Percentiles rank a stretch among this genome's conserved stretches.
Evolutionary conservation across 164 flowering plant species (phyloP).

Genomic region (Euptelea pleiosperma): DNA sequence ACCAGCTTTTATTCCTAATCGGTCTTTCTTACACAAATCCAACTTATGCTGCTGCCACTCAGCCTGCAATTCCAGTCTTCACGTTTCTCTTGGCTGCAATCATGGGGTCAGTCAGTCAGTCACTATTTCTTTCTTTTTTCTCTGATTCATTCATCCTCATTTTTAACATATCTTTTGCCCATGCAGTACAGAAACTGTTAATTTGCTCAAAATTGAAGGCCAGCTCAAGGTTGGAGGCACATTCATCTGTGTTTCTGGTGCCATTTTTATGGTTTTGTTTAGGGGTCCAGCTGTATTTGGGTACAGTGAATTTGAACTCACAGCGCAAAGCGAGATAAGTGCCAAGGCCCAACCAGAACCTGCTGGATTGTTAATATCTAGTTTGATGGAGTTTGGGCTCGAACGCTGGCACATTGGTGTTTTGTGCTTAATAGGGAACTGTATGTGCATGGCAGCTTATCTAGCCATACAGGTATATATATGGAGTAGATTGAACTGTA

Average conservation of each 20-base stretch:
- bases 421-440: conserved; percentile 86
- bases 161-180: not conserved
- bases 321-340: conserved; percentile 52
- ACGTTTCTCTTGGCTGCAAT: conserved; percentile 76
- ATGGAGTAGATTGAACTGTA: not conserved
- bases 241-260: conserved; percentile 79
- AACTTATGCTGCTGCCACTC: conserved; percentile 92
- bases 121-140: not conserved
- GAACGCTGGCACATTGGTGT: conserved; percentile 82
- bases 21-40: conserved; percentile 97
- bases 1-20: conserved; percentile 89
- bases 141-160: too few species aligned
- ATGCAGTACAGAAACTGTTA: conserved; percentile 87
- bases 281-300: conserved; percentile 84
- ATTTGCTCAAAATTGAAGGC: conserved; percentile 68
- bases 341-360: conserved; percentile 93
- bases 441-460: conserved; percentile 92
- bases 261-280: conserved; percentile 78
- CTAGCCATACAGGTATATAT: conserved; percentile 76
- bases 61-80: conserved; percentile 94
- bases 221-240: conserved; percentile 87
- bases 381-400: conserved; percentile 54
- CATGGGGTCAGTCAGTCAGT: conserved; percentile 65
- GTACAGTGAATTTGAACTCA: conserved; percentile 31
- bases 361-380: conserved; percentile 66